phyloP scores from a whole-genome alignment of 2,329 filamentous ascomycete genomes.

The Sclerotinia borealis region DNA sequence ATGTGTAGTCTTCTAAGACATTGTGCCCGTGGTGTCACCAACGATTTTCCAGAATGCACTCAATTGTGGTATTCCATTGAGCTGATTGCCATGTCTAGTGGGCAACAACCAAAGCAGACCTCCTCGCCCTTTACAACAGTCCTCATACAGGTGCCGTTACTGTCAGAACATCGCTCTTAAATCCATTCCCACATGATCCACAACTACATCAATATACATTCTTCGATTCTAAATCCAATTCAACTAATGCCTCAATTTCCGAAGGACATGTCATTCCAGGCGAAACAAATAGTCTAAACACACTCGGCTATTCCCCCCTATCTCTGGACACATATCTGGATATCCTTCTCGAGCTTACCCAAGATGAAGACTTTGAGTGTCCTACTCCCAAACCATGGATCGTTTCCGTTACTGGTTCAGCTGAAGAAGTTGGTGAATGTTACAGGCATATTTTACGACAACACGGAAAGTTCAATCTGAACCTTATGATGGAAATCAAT shows the following conservation, averaged over 20 bases:
- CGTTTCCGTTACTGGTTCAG: slow-evolving; percentile 63
- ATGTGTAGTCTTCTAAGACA: neutral
- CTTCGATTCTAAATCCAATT: slow-evolving; percentile 45
- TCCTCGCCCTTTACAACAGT: slow-evolving; percentile 54
- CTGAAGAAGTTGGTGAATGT: slow-evolving; percentile 50
- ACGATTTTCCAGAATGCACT: neutral
- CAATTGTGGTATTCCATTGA: too few relatives aligned
- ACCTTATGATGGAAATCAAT: slow-evolving; percentile 63
- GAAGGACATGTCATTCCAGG: slow-evolving; percentile 18
- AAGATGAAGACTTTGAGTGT: slow-evolving; percentile 13
- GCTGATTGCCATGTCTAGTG: slow-evolving; percentile 36
- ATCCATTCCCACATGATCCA: slow-evolving; percentile 57
- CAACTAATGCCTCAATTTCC: slow-evolving; percentile 15
- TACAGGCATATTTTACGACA: slow-evolving; percentile 41
- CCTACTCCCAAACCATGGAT: slow-evolving; percentile 52
- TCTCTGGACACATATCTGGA: slow-evolving; percentile 52
- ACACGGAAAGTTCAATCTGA: slow-evolving; percentile 23
- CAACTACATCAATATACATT: slow-evolving; percentile 66
- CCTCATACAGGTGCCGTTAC: slow-evolving; percentile 67
- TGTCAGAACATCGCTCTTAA: slow-evolving; percentile 60
- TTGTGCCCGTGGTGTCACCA: neutral
- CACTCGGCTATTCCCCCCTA: slow-evolving; percentile 66
- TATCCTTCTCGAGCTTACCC: slow-evolving; percentile 46
- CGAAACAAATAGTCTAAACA: slow-evolving; percentile 54
- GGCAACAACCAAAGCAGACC: slow-evolving; percentile 60